Evolutionary conservation across 2,329 filamentous ascomycete genomes (phyloP).

Genomic region (Apiospora malaysiana): DNA sequence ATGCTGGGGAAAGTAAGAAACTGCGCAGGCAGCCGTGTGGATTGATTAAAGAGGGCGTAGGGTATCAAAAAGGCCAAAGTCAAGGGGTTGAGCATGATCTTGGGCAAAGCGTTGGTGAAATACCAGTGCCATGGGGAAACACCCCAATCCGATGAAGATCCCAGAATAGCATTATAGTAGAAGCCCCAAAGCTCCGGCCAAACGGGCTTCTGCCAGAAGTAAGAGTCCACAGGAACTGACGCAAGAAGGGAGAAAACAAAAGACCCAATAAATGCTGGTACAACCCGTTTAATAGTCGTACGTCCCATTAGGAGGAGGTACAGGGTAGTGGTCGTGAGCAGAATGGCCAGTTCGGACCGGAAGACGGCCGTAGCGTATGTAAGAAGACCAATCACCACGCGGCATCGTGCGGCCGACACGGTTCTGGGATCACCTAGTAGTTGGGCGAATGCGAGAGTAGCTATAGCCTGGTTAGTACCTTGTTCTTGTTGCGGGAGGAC

Average conservation of each 20-base stretch:
- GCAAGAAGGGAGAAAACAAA: conserved; percentile 69
- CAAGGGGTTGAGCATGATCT: conserved; percentile 82
- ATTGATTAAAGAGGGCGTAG: conserved; percentile 55
- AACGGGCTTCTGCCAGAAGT: conserved; percentile 86
- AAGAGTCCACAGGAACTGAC: conserved; percentile 82
- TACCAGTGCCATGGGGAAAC: conserved; percentile 87
- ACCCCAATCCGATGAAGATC: conserved; percentile 87
- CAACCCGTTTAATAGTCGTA: conserved; percentile 46
- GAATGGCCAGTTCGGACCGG: conserved; percentile 84
- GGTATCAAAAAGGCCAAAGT: conserved; percentile 61
- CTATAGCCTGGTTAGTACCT: conserved; percentile 45
- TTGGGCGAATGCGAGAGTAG: conserved; percentile 67
- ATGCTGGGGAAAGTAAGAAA: conserved; percentile 69
- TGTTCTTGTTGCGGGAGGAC: not conserved
- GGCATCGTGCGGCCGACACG: conserved; percentile 52
- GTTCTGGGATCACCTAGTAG: conserved; percentile 46
- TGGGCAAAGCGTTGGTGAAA: conserved; percentile 79
- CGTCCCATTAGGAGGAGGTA: conserved; percentile 58
- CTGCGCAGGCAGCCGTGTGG: conserved; percentile 49
- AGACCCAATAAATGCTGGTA: conserved; percentile 70
- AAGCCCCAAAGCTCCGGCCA: conserved; percentile 94
- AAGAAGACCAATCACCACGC: conserved; percentile 73
- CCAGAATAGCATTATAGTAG: conserved; percentile 87
- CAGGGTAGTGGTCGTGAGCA: conserved; percentile 72
- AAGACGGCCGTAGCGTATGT: conserved; percentile 85